Conservation (phyloP, 2,329 filamentous ascomycete species). For the Aspergillus nomiae region DNA sequence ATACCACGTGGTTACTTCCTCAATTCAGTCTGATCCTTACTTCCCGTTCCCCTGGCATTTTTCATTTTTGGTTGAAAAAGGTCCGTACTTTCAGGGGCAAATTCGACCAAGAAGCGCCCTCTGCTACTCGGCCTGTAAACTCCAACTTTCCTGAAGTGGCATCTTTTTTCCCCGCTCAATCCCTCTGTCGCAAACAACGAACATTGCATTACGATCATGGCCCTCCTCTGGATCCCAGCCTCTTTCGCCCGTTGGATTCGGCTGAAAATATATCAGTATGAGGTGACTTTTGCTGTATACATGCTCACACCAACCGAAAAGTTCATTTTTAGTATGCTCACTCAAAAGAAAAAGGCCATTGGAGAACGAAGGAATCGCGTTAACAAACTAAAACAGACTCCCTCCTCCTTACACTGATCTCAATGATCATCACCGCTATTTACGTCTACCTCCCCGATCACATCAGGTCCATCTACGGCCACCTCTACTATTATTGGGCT, state of each 20-base stretch:
- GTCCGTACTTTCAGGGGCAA: constrained; percentile 3
- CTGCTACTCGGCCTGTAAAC: background rate
- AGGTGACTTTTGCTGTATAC: constrained; percentile 94
- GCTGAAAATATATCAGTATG: constrained; percentile 96
- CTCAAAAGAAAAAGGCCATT: background rate
- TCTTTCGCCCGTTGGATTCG: constrained; percentile 79
- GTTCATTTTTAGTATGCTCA: constrained; percentile 85
- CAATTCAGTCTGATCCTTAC: background rate
- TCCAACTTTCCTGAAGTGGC: background rate
- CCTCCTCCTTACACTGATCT: constrained; percentile 84
- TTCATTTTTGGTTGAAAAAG: background rate
- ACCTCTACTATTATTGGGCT: constrained; percentile 92
- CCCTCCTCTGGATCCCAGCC: constrained; percentile 44
- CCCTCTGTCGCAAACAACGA: constrained; percentile 8
- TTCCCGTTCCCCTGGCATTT: background rate
- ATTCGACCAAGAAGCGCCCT: background rate
- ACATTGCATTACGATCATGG: constrained; percentile 21
- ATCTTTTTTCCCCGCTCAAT: background rate
- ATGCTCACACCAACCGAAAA: constrained; percentile 97
- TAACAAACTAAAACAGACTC: constrained; percentile 64
- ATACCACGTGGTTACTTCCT: constrained; percentile 1
- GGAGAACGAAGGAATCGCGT: background rate
- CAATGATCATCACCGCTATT: constrained; percentile 81
- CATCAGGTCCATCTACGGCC: constrained; percentile 75
- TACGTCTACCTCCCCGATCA: constrained; percentile 94